Evolutionary conservation across 768 basidiomycete genomes (phyloP), one percentile per base, ranked within the genome.

Genomic region (Krasilnikovozyma curviuscula): DNA sequence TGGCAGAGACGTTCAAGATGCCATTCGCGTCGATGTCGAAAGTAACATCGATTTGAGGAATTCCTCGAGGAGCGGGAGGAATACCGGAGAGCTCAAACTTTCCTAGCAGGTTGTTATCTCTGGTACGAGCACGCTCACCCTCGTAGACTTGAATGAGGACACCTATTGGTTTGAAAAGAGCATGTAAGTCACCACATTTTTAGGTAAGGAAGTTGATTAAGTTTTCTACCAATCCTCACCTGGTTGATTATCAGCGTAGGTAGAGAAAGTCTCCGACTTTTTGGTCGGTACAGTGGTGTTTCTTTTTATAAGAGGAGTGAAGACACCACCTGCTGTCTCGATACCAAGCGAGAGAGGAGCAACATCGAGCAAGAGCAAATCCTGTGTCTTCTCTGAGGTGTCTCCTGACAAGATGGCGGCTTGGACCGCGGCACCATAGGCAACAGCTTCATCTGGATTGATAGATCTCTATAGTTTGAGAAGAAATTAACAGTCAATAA

Each of bases 391-490:
- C 48, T 49, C 48, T 14, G 48, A 49, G 48, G 48, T 49, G 40
- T 49, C 48, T 24, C 48, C 48, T 14, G 40, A 43, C 28, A 49
- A 41, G 18, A 49, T 49, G 48, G 48, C 48, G 23, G 48, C 48
- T 41, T 49, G 48, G 24, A 49, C 48, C 32, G 48, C 48, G 40
- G 48, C 48, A 81, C 91, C 89, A 66, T 93, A 93, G 18, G 91
- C 91, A 50, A 97, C 88, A 48, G 91, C 89, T 70, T 95, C 91
- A 56, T 97, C 91, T 44, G 91, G 91, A 78, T 97, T 95, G 73
- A 97, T 95, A 25, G 48, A 49, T 33, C 41, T 30, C n/a, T n/a
- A n/a, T n/a, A n/a, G n/a, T n/a, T n/a, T n/a, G n/a, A n/a, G n/a
- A n/a, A n/a, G n/a, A n/a, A n/a, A n/a, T n/a, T n/a, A n/a, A n/a